Percentiles rank a stretch among this genome's conserved stretches.
Conservation (phyloP, 129 eudicot genomes). For the sunflower (Helianthus annuus) region DNA sequence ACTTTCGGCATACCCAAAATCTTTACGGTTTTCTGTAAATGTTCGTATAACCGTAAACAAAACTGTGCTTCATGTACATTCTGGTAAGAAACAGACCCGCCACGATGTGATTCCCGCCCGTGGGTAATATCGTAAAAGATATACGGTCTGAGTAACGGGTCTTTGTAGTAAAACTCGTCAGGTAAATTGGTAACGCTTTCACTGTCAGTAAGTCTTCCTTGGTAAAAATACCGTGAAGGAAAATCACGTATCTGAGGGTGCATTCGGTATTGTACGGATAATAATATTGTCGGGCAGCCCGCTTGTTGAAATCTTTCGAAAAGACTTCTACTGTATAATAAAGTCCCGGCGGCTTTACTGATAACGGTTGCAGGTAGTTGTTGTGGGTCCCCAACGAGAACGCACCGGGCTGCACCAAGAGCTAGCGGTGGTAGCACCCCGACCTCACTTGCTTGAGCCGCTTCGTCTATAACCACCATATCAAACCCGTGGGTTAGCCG, state of each 20-base stretch:
- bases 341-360: slow-evolving; percentile 96
- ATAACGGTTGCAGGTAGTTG: slow-evolving; percentile 99
- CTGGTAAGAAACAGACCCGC: slow-evolving; percentile 91
- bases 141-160: slow-evolving; percentile 77
- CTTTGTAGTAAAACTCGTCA: slow-evolving; percentile 81
- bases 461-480: slow-evolving; percentile 99
- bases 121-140: slow-evolving; percentile 75
- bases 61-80: slow-evolving; percentile 90
- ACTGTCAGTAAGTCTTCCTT: slow-evolving; percentile 92
- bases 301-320: slow-evolving; percentile 98
- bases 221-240: slow-evolving; percentile 87
- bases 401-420: slow-evolving; percentile 99
- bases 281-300: slow-evolving; percentile 93
- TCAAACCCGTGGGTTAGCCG: slow-evolving; percentile 96
- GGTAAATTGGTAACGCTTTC: slow-evolving; percentile 72
- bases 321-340: slow-evolving; percentile 84
- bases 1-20: slow-evolving; percentile 60
- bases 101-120: slow-evolving; percentile 95
- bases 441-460: slow-evolving; percentile 99
- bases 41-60: slow-evolving; percentile 79
- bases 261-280: slow-evolving; percentile 95
- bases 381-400: slow-evolving; percentile 99
- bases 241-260: slow-evolving; percentile 95
- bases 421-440: slow-evolving; percentile 91
- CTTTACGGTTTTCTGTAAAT: slow-evolving; percentile 61